Percentiles rank a stretch among this genome's conserved stretches.
phyloP scores from a whole-genome alignment of 208 protist species.

The Trypanosoma avium region DNA sequence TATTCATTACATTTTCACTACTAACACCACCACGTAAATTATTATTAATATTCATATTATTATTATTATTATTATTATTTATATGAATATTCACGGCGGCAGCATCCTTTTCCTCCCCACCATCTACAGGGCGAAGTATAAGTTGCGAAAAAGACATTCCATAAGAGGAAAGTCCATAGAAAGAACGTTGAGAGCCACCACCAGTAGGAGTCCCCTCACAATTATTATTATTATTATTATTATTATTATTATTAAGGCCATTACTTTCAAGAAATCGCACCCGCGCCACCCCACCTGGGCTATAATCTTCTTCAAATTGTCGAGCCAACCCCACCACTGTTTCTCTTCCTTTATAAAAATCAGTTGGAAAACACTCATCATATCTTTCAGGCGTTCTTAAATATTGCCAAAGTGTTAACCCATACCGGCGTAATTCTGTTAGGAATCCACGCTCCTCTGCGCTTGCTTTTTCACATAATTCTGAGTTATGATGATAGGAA shows the following conservation, averaged over 20 bases:
- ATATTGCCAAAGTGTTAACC: slow-evolving; percentile 76
- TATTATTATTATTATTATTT: neutral
- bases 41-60: neutral
- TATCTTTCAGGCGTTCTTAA: slow-evolving; percentile 53
- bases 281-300: slow-evolving; percentile 65
- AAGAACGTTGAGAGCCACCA: slow-evolving; percentile 15
- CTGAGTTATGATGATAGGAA: slow-evolving; percentile 67
- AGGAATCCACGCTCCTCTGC: slow-evolving; percentile 64
- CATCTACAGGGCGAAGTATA: slow-evolving; percentile 6
- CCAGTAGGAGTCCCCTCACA: neutral
- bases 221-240: too few relatives aligned
- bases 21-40: neutral
- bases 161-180: slow-evolving; percentile 16
- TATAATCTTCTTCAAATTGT: slow-evolving; percentile 77
- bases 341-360: slow-evolving; percentile 51
- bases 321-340: slow-evolving; percentile 54
- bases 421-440: slow-evolving; percentile 58
- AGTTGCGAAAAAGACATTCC: slow-evolving; percentile 26
- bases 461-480: slow-evolving; percentile 46
- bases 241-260: too few relatives aligned
- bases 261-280: slow-evolving; percentile 68
- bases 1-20: neutral
- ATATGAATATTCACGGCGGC: neutral
- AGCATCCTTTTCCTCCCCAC: neutral
- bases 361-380: slow-evolving; percentile 69